phyloP scores from a whole-genome alignment of 1,139 yeast genomes.

The Debaryomyces coudertii region DNA sequence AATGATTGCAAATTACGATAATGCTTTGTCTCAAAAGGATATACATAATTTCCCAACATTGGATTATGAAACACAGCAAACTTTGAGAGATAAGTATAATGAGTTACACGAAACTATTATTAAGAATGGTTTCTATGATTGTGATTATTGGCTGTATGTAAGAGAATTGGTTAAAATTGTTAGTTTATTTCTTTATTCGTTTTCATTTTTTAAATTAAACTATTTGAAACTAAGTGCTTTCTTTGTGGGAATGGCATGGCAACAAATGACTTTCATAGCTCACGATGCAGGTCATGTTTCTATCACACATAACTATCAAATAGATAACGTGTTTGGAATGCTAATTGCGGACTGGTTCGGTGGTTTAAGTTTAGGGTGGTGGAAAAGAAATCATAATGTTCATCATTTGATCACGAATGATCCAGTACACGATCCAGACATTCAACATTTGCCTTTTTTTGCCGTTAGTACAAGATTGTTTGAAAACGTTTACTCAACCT shows the following conservation, averaged over 20 bases:
- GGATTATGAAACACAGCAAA: constrained; percentile 67
- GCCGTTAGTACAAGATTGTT: constrained; percentile 79
- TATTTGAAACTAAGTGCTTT: constrained; percentile 63
- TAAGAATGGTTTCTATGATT: constrained; percentile 64
- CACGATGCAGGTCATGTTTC: constrained; percentile 91
- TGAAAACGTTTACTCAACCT: constrained; percentile 73
- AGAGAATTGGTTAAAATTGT: constrained; percentile 67
- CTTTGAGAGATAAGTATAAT: constrained; percentile 59
- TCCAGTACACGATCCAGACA: constrained; percentile 92
- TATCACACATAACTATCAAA: constrained; percentile 76
- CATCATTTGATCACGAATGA: constrained; percentile 89
- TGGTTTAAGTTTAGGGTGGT: constrained; percentile 92
- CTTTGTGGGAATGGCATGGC: constrained; percentile 81
- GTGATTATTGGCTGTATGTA: constrained; percentile 72
- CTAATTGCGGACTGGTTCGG: constrained; percentile 77
- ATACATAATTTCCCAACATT: constrained; percentile 59
- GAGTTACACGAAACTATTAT: constrained; percentile 60
- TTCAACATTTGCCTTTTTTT: constrained; percentile 89
- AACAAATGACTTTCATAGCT: constrained; percentile 82
- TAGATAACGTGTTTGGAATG: constrained; percentile 78
- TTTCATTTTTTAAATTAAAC: constrained; percentile 49
- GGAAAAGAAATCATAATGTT: constrained; percentile 91
- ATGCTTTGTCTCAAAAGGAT: constrained; percentile 55
- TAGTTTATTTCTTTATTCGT: constrained; percentile 53
- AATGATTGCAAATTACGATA: constrained; percentile 61